Conservation (phyloP, 257 asterid genomes). For the Sherardia arvensis region DNA sequence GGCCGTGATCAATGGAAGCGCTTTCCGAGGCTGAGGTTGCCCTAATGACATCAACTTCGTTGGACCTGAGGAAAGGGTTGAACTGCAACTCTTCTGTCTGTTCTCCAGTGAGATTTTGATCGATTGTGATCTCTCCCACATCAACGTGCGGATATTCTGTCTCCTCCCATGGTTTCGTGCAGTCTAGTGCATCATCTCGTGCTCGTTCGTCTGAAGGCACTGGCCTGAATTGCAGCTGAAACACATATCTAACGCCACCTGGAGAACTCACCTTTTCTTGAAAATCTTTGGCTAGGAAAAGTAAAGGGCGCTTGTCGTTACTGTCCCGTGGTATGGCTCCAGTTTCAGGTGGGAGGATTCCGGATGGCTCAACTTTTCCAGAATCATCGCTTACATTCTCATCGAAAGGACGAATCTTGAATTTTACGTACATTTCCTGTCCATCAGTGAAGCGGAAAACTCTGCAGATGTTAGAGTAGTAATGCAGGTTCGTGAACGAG, state of each 20-base stretch:
- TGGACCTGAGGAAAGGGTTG: slow-evolving; percentile 58
- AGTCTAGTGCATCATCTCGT: slow-evolving; percentile 52
- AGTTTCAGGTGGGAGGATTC: slow-evolving; percentile 87
- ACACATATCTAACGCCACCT: slow-evolving; percentile 51
- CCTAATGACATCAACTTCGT: slow-evolving; percentile 62
- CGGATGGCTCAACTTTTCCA: slow-evolving; percentile 63
- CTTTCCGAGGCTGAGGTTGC: slow-evolving; percentile 74
- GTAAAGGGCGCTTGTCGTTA: slow-evolving; percentile 54
- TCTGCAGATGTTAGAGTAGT: slow-evolving; percentile 77
- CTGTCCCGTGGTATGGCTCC: slow-evolving; percentile 70
- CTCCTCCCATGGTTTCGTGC: slow-evolving; percentile 82
- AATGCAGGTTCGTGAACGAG: slow-evolving; percentile 50
- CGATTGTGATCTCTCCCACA: slow-evolving; percentile 49
- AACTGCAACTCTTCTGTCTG: slow-evolving; percentile 63
- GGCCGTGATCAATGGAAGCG: slow-evolving; percentile 87
- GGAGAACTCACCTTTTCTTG: slow-evolving; percentile 48
- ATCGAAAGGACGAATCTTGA: slow-evolving; percentile 65
- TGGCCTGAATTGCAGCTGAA: slow-evolving; percentile 57
- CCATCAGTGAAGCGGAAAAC: slow-evolving; percentile 66
- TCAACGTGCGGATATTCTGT: slow-evolving; percentile 47
- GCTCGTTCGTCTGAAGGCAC: slow-evolving; percentile 47
- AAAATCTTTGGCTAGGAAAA: slow-evolving; percentile 74
- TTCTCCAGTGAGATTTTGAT: slow-evolving; percentile 43
- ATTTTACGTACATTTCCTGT: slow-evolving; percentile 69
- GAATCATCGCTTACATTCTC: slow-evolving; percentile 43